phyloP scores from a whole-genome alignment of 2,329 filamentous ascomycete species.

The Xylariaceae sp. region DNA sequence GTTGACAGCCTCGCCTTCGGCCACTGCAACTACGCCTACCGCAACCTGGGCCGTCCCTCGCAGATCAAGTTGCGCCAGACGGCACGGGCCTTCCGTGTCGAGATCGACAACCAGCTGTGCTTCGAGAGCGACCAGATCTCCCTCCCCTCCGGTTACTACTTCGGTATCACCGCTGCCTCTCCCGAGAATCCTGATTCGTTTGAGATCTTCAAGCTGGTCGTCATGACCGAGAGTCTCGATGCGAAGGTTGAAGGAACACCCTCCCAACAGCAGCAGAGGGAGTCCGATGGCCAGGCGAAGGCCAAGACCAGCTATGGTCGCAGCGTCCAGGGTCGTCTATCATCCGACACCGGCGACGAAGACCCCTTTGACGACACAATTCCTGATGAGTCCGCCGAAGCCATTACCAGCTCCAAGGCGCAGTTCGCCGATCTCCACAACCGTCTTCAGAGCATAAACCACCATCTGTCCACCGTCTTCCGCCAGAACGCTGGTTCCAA shows the following conservation, averaged over 20 bases:
- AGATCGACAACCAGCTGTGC: slow-evolving; percentile 73
- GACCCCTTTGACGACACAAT: slow-evolving; percentile 39
- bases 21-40: slow-evolving; percentile 84
- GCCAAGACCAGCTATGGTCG: slow-evolving; percentile 27
- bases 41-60: slow-evolving; percentile 82
- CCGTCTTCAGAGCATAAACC: slow-evolving; percentile 68
- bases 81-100: slow-evolving; percentile 63
- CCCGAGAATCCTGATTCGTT: slow-evolving; percentile 92
- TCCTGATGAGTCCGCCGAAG: slow-evolving; percentile 44
- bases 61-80: slow-evolving; percentile 69
- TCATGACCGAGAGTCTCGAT: slow-evolving; percentile 52
- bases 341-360: slow-evolving; percentile 23
- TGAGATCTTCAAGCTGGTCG: slow-evolving; percentile 81
- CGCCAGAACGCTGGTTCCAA: slow-evolving; percentile 49
- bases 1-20: slow-evolving; percentile 87
- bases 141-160: slow-evolving; percentile 74
- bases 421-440: slow-evolving; percentile 85
- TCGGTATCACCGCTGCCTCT: slow-evolving; percentile 82
- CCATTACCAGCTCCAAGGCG: slow-evolving; percentile 44
- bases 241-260: slow-evolving; percentile 31
- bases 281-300: slow-evolving; percentile 33
- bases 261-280: slow-evolving; percentile 30
- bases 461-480: slow-evolving; percentile 61
- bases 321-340: slow-evolving; percentile 11
- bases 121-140: slow-evolving; percentile 77